A percentile compares a stretch with the other conserved stretches of the same genome.
Conservation (phyloP, 1,284 basidiomycete genomes). For the Irpex sp. region DNA sequence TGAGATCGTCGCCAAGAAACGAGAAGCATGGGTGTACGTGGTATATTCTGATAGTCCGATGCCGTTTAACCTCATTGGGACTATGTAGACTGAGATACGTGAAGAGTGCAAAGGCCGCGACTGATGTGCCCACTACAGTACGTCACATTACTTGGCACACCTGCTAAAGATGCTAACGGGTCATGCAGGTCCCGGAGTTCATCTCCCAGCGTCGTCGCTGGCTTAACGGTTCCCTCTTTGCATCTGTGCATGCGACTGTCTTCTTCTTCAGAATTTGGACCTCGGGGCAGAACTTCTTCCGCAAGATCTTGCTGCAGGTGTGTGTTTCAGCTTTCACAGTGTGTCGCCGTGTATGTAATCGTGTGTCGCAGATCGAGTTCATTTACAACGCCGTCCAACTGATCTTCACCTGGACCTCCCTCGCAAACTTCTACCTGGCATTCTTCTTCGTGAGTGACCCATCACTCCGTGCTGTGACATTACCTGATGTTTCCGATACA, state of each 20-base stretch:
- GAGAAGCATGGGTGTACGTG: constrained; percentile 75
- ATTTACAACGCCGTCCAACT: constrained; percentile 80
- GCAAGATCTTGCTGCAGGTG: constrained; percentile 78
- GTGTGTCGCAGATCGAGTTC: constrained; percentile 59
- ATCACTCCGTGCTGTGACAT: not conserved
- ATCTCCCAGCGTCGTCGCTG: constrained; percentile 89
- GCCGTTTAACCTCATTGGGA: not conserved
- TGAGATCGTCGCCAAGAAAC: constrained; percentile 94
- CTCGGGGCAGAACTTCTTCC: constrained; percentile 85
- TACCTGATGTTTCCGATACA: constrained; percentile 22
- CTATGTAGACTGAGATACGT: constrained; percentile 78
- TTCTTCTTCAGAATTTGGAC: constrained; percentile 88
- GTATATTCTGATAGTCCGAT: not conserved
- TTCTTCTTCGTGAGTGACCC: constrained; percentile 70
- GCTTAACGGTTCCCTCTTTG: constrained; percentile 87
- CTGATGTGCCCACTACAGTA: constrained; percentile 81
- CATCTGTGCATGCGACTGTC: constrained; percentile 82
- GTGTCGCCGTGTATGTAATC: not conserved
- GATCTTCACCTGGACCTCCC: constrained; percentile 80
- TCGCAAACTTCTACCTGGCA: constrained; percentile 81
- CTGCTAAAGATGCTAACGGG: constrained; percentile 4
- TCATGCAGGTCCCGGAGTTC: constrained; percentile 69
- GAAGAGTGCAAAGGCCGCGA: constrained; percentile 87
- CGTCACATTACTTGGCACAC: constrained; percentile 9
- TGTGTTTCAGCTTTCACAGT: constrained; percentile 6